Evolutionary conservation across 257 asterid species (phyloP).

Genomic region (Jasminum sambac): DNA sequence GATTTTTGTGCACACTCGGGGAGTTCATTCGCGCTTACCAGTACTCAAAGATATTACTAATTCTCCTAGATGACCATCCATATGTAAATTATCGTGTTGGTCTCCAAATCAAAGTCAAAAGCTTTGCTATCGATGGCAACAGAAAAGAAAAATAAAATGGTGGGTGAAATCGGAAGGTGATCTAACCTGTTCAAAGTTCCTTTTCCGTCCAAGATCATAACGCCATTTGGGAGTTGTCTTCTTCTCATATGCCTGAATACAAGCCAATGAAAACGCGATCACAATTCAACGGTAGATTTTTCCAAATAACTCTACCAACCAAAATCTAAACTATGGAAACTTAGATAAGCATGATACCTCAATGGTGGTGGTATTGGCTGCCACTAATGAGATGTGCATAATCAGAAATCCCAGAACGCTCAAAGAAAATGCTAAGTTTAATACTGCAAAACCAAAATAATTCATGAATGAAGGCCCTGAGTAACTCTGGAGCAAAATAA

Average conservation of each 20-base stretch:
- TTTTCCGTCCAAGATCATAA: slow-evolving; percentile 89
- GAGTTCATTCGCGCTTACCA: neutral
- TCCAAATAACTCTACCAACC: too few relatives aligned
- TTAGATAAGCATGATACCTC: slow-evolving; percentile 57
- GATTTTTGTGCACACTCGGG: neutral
- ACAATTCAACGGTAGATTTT: too few relatives aligned
- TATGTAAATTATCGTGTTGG: neutral
- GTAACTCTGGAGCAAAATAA: neutral
- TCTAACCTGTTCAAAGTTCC: slow-evolving; percentile 82
- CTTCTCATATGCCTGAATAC: slow-evolving; percentile 89
- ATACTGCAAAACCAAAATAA: slow-evolving; percentile 50
- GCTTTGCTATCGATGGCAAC: neutral
- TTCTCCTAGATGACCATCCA: slow-evolving; percentile 2
- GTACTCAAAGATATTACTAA: neutral
- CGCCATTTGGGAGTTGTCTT: slow-evolving; percentile 88
- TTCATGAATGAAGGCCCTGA: slow-evolving; percentile 15
- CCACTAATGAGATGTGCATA: slow-evolving; percentile 91
- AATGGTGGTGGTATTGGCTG: slow-evolving; percentile 90
- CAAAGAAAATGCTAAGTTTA: slow-evolving; percentile 92
- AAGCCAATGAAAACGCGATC: slow-evolving; percentile 16
- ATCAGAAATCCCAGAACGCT: slow-evolving; percentile 95
- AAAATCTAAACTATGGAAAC: slow-evolving; percentile 16
- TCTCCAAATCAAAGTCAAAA: slow-evolving; percentile 11
- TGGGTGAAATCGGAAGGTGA: slow-evolving; percentile 19
- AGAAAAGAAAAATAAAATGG: slow-evolving; percentile 5